Evolutionary conservation across 371 early-diverging fungal species (phyloP), one percentile per base, ranked within the genome.

Genomic region (Rhizopus stolonifer): DNA sequence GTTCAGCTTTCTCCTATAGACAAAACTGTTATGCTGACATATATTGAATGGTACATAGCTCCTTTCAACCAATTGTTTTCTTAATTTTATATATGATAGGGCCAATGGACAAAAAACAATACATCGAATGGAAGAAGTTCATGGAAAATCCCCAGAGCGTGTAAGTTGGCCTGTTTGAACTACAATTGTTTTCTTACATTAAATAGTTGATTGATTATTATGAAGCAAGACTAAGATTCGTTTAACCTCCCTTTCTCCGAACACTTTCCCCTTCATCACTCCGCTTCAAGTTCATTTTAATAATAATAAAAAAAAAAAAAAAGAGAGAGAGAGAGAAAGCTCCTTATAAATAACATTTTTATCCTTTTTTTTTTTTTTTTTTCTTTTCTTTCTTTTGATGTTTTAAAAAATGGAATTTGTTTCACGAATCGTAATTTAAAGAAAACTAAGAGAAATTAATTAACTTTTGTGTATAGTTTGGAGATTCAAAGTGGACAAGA

Each of bases 401-500:
- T n/a, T 43, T 22, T 8, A 24, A 33, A 51, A 26, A 49, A 74
- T 74, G 75, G 66, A 64, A 63, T 69, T 62, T 46, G 64, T 71
- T 43, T 71, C 75, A 55, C 65, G 72, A 49, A 61, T 72, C 31
- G 76, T 75, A 71, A 75, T 65, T 42, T 26, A 33, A 14, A 26
- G 24, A 52, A 33, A 55, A 36, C n/a, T 13, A 19, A 36, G 17
- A 11, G 5, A 32, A 11, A 11, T 36, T 22, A 36, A 6, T 9
- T 17, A 24, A 40, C 21, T 5, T 11, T 14, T 54, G 17, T 31
- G 8, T 31, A 18, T 59, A 77, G 77, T 73, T 77, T 69, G 77
- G 77, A 24, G 74, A 77, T 46, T 77, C 77, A 18, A 61, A 59
- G 45, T 77, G 74, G 72, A 77, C 72, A 43, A 60, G 72, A 34